Evolutionary conservation across 1,284 basidiomycete species (phyloP).

Genomic region (Rhodotorula sp.): DNA sequence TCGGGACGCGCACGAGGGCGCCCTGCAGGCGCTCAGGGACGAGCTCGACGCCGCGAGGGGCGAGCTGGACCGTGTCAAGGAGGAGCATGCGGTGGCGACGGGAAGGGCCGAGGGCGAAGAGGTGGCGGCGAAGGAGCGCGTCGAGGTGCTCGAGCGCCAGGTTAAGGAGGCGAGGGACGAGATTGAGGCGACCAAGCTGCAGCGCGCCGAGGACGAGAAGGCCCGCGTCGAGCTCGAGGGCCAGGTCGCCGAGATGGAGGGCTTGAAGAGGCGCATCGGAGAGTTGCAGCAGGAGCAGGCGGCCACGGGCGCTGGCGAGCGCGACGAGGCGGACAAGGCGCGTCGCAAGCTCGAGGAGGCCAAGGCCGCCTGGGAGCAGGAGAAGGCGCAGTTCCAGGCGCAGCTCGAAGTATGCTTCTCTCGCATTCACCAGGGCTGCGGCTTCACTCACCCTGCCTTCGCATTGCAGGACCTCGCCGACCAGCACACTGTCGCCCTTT

Average conservation of each 20-base stretch:
- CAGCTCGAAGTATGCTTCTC: background rate
- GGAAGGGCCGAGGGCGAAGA: background rate
- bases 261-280: background rate
- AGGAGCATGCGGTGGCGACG: background rate
- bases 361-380: background rate
- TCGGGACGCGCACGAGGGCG: background rate
- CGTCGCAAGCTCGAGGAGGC: background rate
- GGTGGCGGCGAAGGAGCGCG: background rate
- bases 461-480: slow-evolving; percentile 58
- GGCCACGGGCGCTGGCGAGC: too few species aligned
- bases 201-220: background rate
- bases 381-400: background rate
- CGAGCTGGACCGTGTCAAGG: slow-evolving; percentile 3
- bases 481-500: slow-evolving; percentile 63
- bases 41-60: background rate
- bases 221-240: background rate
- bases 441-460: background rate
- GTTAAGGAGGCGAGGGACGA: background rate
- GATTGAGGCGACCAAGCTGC: background rate
- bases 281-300: slow-evolving; percentile 65
- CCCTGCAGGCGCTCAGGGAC: background rate
- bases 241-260: background rate
- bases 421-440: fast-evolving
- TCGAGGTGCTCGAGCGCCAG: background rate
- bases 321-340: background rate